phyloP scores from a whole-genome alignment of 1,139 yeast genomes.

The Lodderomyces elongisporus region DNA sequence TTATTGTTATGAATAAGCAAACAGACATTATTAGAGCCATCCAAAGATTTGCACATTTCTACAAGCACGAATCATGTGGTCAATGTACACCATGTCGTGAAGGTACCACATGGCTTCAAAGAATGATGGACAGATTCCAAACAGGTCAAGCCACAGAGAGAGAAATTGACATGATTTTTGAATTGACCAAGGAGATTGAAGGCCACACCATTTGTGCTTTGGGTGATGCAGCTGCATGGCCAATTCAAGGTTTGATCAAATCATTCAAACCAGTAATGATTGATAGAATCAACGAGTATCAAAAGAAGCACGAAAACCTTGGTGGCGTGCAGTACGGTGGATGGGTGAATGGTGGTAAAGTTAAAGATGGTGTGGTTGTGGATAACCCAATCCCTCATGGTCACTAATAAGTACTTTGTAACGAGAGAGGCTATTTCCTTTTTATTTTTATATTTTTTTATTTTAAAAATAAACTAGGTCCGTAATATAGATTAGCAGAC shows the following conservation, averaged over 20 bases:
- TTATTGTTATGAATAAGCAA: constrained; percentile 81
- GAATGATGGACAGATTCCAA: constrained; percentile 77
- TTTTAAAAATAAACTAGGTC: not conserved
- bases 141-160: constrained; percentile 72
- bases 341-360: constrained; percentile 62
- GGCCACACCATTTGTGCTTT: constrained; percentile 89
- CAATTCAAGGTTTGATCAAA: constrained; percentile 79
- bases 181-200: constrained; percentile 78
- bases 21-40: constrained; percentile 81
- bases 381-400: constrained; percentile 54
- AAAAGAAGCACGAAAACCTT: constrained; percentile 20
- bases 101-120: constrained; percentile 81
- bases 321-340: constrained; percentile 63
- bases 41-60: constrained; percentile 75
- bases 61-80: constrained; percentile 89
- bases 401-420: constrained; percentile 27
- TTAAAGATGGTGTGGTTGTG: constrained; percentile 61
- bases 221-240: constrained; percentile 95
- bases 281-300: constrained; percentile 57
- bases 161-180: constrained; percentile 79
- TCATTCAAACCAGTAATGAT: constrained; percentile 79
- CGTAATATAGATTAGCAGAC: not conserved
- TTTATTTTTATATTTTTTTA: constrained; percentile 1
- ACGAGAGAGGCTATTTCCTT: not conserved
- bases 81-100: constrained; percentile 95